Conservation (phyloP, 1,139 yeast species). For the Keqinozyma sinolaborantium region DNA sequence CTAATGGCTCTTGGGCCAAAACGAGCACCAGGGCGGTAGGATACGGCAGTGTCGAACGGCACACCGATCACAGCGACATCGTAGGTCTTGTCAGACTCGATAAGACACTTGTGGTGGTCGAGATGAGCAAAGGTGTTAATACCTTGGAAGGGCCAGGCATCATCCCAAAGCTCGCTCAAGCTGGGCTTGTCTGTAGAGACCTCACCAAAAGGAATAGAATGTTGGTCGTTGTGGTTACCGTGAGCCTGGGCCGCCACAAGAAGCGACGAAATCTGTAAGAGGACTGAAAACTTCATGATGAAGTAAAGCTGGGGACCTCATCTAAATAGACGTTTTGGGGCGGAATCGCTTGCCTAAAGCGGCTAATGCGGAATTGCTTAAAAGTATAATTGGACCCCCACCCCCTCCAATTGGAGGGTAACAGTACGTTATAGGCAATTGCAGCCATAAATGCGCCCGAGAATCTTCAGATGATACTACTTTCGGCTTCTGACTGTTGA, state of each 20-base stretch:
- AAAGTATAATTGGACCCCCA: too few species aligned
- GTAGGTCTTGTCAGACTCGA: constrained; percentile 43
- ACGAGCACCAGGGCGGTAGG: constrained; percentile 74
- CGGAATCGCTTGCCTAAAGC: constrained; percentile 7
- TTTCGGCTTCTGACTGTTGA: too few species aligned
- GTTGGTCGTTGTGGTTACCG: too few species aligned
- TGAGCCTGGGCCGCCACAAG: constrained; percentile 2
- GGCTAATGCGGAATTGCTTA: too few species aligned
- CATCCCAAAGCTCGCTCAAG: constrained; percentile 57
- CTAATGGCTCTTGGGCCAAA: constrained; percentile 79
- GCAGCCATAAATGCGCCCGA: too few species aligned
- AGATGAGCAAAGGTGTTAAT: constrained; percentile 73
- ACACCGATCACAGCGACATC: constrained; percentile 73
- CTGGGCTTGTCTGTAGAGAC: constrained; percentile 27
- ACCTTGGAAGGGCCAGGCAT: constrained; percentile 67
- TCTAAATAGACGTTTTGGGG: constrained; percentile 1
- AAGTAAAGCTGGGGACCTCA: not conserved
- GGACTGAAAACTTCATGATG: constrained; percentile 1
- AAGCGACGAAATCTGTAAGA: not conserved
- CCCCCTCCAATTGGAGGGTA: too few species aligned
- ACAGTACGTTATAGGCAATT: too few species aligned
- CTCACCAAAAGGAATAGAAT: too few species aligned
- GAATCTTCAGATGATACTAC: too few species aligned
- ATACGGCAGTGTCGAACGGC: constrained; percentile 75
- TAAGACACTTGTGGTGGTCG: constrained; percentile 53